Conservation (phyloP, 2,329 filamentous ascomycete species). For the Fusarium floridanum region DNA sequence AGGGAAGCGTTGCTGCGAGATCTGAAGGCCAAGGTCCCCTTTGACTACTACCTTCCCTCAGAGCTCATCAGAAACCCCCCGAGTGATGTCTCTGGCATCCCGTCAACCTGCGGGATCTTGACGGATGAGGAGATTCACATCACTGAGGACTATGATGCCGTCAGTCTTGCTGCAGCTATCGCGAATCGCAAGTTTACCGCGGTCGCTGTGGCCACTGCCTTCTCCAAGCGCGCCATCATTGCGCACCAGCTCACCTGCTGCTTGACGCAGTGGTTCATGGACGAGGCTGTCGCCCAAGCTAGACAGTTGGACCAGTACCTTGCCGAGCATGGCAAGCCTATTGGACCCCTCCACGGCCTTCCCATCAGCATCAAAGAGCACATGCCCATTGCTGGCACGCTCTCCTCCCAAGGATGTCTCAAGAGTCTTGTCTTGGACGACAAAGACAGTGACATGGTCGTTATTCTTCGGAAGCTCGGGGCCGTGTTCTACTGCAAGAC, state of each 20-base stretch:
- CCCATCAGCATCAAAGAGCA: conserved; percentile 1
- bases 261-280: conserved; percentile 6
- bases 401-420: not conserved
- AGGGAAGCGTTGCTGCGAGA: conserved; percentile 45
- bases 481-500: conserved; percentile 1
- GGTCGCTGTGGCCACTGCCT: not conserved
- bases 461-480: not conserved
- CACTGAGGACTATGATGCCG: not conserved
- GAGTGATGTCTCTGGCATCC: not conserved
- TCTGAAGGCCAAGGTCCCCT: conserved; percentile 51
- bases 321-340: not conserved
- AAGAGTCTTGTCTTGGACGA: not conserved
- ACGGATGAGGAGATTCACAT: not conserved
- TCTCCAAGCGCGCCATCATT: not conserved
- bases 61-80: conserved; percentile 16
- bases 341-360: not conserved
- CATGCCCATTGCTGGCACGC: not conserved
- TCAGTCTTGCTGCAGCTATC: not conserved
- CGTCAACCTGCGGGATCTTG: not conserved
- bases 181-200: not conserved
- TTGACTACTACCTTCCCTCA: conserved; percentile 45
- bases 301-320: not conserved
- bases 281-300: not conserved
- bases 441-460: not conserved
- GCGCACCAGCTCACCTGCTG: not conserved